Evolutionary conservation across 202 grass and related monocot species (phyloP), one percentile per base, ranked within the genome.

Genomic region (Panicum virgatum): DNA sequence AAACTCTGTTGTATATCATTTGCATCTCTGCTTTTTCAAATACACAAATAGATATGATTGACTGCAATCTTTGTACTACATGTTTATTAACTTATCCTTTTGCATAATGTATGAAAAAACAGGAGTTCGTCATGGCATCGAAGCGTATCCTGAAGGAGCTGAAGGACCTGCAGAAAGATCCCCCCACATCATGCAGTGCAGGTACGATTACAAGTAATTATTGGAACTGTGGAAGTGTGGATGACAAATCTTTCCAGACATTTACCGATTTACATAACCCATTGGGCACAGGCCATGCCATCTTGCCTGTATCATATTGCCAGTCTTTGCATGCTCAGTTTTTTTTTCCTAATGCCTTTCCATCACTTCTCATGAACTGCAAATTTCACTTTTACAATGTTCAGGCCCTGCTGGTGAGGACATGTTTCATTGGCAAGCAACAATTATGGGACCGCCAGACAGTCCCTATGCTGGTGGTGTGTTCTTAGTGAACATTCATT

Each of bases 341-440:
- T 50, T 1, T 39, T 48, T 30, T 10, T 7, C 14, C 19, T n/a
- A 50, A 20, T 43, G 27, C 43, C 22, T 77, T 64, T 32, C 0
- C 43, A 0, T 54, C 50, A 40, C 72, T 48, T 65, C 71, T 89
- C 13, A 85, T 80, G 36, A 12, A 47, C 14, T 75, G 22, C 16
- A 71, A 45, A 64, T 89, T 85, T 66, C 12, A 47, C 76, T 3
- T 89, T 16, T 72, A 40, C 40, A 65, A 69, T 77, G 57, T 81
- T 46, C 57, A 94, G 92, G 92, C 77, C 92, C 92, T 80, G 89
- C 92, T 73, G 86, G 88, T 19, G 92, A 94, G 86, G 92, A 94
- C 65, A 94, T 94, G 92, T 94, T 94, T 57, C 92, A 94, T 57
- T 94, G 92, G 89, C 92, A 94, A 79, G 92, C 92, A 27, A 94